phyloP scores from a whole-genome alignment of 2,329 filamentous ascomycete species.

The Ceratocystiopsis minuta region DNA sequence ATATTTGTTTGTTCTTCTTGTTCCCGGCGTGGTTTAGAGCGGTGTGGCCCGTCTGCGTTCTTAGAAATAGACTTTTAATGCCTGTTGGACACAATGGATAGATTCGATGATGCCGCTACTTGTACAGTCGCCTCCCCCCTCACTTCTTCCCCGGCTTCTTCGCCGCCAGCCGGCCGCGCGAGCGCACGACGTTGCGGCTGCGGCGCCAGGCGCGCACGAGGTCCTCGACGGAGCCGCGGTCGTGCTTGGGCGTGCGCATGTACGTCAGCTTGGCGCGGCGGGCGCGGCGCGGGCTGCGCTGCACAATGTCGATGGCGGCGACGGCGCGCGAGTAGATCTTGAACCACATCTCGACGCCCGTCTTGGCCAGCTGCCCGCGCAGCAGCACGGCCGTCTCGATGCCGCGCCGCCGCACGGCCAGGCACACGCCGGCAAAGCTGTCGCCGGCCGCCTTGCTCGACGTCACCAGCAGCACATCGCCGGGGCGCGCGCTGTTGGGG shows the following conservation, averaged over 20 bases:
- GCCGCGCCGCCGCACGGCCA: constrained; percentile 74
- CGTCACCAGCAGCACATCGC: constrained; percentile 82
- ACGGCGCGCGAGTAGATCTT: constrained; percentile 89
- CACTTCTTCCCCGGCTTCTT: neutral
- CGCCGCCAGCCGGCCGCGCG: constrained; percentile 5
- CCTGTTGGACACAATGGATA: too few relatives aligned
- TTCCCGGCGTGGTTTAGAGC: too few relatives aligned
- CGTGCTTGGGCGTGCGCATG: constrained; percentile 75
- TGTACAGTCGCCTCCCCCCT: too few relatives aligned
- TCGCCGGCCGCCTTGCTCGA: constrained; percentile 63
- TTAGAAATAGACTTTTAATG: too few relatives aligned
- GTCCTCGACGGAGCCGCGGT: constrained; percentile 70
- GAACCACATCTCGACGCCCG: constrained; percentile 93
- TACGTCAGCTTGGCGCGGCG: constrained; percentile 78
- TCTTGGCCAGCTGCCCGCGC: constrained; percentile 67
- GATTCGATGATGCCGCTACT: too few relatives aligned
- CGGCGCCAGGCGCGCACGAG: constrained; percentile 46
- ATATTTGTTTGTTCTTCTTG: too few relatives aligned
- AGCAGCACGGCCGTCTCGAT: constrained; percentile 78
- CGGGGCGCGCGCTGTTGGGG: constrained; percentile 60
- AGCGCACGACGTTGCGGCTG: constrained; percentile 21
- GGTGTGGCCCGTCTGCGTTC: too few relatives aligned
- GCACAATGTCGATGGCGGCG: constrained; percentile 81
- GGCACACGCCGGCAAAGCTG: constrained; percentile 74
- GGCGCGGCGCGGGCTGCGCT: constrained; percentile 67